Conservation (phyloP, 805 yeast genomes). For the Diddensiella transvaalensis region DNA sequence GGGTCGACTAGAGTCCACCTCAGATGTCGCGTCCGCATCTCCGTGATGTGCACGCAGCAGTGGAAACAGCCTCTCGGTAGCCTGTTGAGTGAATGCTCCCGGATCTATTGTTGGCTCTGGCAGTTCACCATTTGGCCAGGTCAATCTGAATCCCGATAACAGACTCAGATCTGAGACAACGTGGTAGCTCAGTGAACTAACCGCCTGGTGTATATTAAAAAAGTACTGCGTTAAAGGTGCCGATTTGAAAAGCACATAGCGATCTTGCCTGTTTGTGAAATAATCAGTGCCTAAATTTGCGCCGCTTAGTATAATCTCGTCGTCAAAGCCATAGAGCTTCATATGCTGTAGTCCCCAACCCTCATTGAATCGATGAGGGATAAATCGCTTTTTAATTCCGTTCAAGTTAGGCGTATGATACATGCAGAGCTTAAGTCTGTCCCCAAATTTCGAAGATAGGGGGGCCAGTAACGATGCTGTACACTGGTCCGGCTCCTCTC, state of each 20-base stretch:
- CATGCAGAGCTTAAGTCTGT: slow-evolving; percentile 73
- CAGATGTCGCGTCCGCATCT: background rate
- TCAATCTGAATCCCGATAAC: slow-evolving; percentile 50
- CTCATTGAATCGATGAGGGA: slow-evolving; percentile 86
- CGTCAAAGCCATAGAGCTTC: slow-evolving; percentile 94
- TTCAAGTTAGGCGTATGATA: slow-evolving; percentile 85
- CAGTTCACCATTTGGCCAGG: slow-evolving; percentile 71
- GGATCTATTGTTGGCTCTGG: slow-evolving; percentile 53
- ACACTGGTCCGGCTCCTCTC: slow-evolving; percentile 79
- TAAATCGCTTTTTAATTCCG: slow-evolving; percentile 58
- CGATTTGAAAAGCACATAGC: slow-evolving; percentile 73
- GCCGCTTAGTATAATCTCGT: slow-evolving; percentile 82
- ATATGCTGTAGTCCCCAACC: slow-evolving; percentile 93
- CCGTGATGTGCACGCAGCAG: slow-evolving; percentile 46
- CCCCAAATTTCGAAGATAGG: slow-evolving; percentile 60
- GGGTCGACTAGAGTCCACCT: slow-evolving; percentile 1
- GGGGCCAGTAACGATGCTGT: slow-evolving; percentile 73
- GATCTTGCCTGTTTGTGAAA: slow-evolving; percentile 90
- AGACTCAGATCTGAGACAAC: slow-evolving; percentile 42
- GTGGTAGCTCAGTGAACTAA: slow-evolving; percentile 68
- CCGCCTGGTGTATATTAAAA: slow-evolving; percentile 60
- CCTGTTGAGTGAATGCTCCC: slow-evolving; percentile 25
- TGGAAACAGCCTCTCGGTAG: slow-evolving; percentile 56
- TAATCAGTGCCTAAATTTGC: slow-evolving; percentile 91
- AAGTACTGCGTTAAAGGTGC: slow-evolving; percentile 65